These are phyloP conservation scores for Cladosporium austrohemisphaericum DNA, from an alignment of 2,329 filamentous ascomycete genomes.

Conservation along the genomic window DNA sequence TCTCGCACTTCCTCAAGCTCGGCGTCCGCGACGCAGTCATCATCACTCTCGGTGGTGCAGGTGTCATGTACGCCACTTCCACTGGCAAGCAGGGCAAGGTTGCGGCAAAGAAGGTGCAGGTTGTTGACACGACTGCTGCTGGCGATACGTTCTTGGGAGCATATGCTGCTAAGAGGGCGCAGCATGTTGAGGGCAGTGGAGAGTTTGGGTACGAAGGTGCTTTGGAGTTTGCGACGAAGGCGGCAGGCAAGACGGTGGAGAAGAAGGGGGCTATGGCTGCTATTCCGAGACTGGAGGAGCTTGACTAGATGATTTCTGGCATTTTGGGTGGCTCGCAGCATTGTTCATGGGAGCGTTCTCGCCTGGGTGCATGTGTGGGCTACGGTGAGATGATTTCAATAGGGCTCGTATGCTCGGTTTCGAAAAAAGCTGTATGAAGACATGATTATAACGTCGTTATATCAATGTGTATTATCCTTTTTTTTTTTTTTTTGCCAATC, in stretches of 20 bases:
- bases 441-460: too few relatives aligned
- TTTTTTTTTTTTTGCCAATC: too few relatives aligned
- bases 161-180: slow-evolving; percentile 59
- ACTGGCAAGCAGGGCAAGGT: slow-evolving; percentile 25
- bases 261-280: slow-evolving; percentile 61
- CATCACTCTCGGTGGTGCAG: slow-evolving; percentile 71
- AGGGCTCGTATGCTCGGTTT: too few relatives aligned
- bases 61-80: slow-evolving; percentile 27
- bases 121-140: slow-evolving; percentile 90
- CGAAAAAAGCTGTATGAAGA: too few relatives aligned
- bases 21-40: slow-evolving; percentile 77
- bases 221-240: slow-evolving; percentile 57
- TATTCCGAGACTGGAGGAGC: slow-evolving; percentile 62
- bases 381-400: too few relatives aligned
- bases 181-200: slow-evolving; percentile 23
- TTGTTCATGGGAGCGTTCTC: too few relatives aligned
- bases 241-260: slow-evolving; percentile 64
- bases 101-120: slow-evolving; percentile 63
- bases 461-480: too few relatives aligned
- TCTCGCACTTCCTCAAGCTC: slow-evolving; percentile 56
- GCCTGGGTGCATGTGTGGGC: too few relatives aligned
- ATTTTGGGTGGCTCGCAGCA: too few relatives aligned
- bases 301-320: slow-evolving; percentile 28
- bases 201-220: slow-evolving; percentile 51
- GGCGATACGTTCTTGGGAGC: slow-evolving; percentile 92